These are phyloP conservation scores for Angomonas deanei DNA, from an alignment of 208 protist genomes.

Conservation along the genomic window DNA sequence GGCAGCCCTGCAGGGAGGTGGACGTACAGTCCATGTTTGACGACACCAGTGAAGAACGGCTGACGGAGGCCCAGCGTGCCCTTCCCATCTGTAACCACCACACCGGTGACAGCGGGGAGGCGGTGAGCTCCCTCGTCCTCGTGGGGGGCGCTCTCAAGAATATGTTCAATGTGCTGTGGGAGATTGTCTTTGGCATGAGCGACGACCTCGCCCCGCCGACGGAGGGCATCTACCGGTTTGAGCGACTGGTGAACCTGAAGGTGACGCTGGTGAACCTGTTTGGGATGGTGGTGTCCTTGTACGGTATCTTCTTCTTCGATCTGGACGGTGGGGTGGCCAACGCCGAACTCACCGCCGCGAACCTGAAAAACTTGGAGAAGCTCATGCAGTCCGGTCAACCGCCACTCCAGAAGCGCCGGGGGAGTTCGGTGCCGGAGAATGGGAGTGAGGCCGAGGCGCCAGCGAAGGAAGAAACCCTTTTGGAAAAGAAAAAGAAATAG, in stretches of 20 bases:
- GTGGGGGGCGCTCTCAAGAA: constrained; percentile 15
- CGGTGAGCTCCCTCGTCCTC: background rate
- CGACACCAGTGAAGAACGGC: background rate
- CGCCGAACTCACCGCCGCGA: constrained; percentile 6
- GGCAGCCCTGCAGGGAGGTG: background rate
- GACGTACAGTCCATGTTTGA: background rate
- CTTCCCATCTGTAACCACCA: background rate
- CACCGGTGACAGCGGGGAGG: background rate
- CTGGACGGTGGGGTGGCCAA: constrained; percentile 1
- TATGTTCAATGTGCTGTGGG: too few species aligned
- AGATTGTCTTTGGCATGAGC: background rate
- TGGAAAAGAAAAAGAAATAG: background rate
- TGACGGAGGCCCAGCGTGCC: background rate
- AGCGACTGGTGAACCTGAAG: constrained; percentile 11
- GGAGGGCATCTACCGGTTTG: constrained; percentile 3
- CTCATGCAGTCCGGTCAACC: too few species aligned
- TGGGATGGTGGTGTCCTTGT: constrained; percentile 16
- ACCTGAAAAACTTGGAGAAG: background rate
- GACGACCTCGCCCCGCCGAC: constrained; percentile 7
- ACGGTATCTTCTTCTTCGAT: constrained; percentile 17
- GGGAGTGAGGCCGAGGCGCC: background rate
- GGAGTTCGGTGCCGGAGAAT: background rate
- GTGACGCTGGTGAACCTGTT: constrained; percentile 13
- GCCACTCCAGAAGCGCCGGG: too few species aligned
- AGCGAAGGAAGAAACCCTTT: background rate